These are phyloP conservation scores for Aspergillus sp. DNA, from an alignment of 2,329 filamentous ascomycete species.

Conservation along the genomic window DNA sequence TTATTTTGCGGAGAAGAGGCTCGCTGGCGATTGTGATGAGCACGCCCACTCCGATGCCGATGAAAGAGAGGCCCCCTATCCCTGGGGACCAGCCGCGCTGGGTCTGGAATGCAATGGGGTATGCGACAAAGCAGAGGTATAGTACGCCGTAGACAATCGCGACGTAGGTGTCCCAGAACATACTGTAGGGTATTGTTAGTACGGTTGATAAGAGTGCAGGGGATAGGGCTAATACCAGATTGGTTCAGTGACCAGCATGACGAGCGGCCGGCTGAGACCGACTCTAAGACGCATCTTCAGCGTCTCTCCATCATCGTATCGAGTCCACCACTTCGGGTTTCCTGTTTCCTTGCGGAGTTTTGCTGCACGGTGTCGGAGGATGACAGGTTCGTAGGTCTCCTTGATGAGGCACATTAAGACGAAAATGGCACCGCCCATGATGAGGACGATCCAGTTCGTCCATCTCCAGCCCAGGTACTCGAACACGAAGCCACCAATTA, in stretches of 20 bases:
- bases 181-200: neutral
- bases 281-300: neutral
- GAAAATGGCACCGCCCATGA: slow-evolving; percentile 27
- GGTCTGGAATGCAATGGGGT: neutral
- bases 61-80: neutral
- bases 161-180: slow-evolving; percentile 58
- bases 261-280: neutral
- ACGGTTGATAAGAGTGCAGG: neutral
- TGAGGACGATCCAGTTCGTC: slow-evolving; percentile 31
- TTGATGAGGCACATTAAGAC: slow-evolving; percentile 27
- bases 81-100: neutral
- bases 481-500: neutral
- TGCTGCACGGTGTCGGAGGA: slow-evolving; percentile 35
- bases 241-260: neutral
- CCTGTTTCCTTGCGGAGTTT: slow-evolving; percentile 34
- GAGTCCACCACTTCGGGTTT: slow-evolving; percentile 20
- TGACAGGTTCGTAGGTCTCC: slow-evolving; percentile 37
- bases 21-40: neutral
- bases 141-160: slow-evolving; percentile 18
- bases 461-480: neutral
- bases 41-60: neutral
- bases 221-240: neutral
- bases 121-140: neutral
- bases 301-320: neutral
- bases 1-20: neutral